Conservation (phyloP, 331 rosid species). For the Phaseolus coccineus region DNA sequence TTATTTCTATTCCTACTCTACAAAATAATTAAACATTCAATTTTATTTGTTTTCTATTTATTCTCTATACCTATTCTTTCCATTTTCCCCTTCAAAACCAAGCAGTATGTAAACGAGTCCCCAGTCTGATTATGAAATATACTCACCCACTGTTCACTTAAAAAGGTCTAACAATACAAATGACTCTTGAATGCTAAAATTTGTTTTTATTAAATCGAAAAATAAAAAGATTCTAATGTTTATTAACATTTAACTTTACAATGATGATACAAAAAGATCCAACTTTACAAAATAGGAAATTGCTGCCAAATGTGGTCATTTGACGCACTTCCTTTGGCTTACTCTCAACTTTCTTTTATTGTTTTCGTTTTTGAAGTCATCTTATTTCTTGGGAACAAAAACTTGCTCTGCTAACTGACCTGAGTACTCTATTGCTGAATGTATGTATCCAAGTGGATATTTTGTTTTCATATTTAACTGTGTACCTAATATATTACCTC, state of each 20-base stretch:
- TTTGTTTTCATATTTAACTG: conserved; percentile 14
- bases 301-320: neutral
- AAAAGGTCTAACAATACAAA: neutral
- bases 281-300: neutral
- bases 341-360: neutral
- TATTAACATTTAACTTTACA: neutral
- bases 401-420: neutral
- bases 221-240: conserved; percentile 14
- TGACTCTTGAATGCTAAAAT: conserved; percentile 19
- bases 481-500: neutral
- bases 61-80: too few species aligned
- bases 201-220: neutral
- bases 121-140: conserved; percentile 20
- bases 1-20: too few species aligned
- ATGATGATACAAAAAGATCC: too few species aligned
- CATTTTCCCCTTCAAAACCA: too few species aligned
- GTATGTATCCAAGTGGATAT: conserved; percentile 11
- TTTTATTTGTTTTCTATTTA: too few species aligned
- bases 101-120: neutral
- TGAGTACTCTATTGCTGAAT: conserved; percentile 10
- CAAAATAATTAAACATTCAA: too few species aligned
- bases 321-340: conserved; percentile 8
- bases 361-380: neutral
- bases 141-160: neutral
- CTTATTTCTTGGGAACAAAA: neutral